Conservation (phyloP, 1,284 basidiomycete species). For the Cryptococcus sp. region DNA sequence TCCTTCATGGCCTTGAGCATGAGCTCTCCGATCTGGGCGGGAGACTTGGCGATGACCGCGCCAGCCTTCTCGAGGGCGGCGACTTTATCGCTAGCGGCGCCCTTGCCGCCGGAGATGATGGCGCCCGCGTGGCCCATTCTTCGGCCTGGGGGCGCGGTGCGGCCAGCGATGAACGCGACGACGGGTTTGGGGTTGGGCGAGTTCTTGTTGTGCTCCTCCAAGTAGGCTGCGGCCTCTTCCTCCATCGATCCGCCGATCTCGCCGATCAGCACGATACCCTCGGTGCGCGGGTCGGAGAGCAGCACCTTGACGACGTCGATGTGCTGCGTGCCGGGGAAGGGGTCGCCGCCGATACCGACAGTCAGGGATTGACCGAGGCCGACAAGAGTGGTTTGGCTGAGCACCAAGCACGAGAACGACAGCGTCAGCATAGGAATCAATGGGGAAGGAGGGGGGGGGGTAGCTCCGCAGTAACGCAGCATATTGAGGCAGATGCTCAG, state of each 20-base stretch:
- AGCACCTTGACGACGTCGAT: conserved; percentile 96
- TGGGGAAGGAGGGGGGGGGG: not conserved
- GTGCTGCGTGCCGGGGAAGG: conserved; percentile 85
- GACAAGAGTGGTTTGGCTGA: conserved; percentile 83
- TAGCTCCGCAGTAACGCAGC: not conserved
- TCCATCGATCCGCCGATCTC: conserved; percentile 99
- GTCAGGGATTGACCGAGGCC: conserved; percentile 96
- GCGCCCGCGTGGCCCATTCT: conserved; percentile 99
- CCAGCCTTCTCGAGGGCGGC: conserved; percentile 91
- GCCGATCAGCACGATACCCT: conserved; percentile 97
- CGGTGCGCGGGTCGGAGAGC: conserved; percentile 87
- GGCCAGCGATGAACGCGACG: conserved; percentile 96
- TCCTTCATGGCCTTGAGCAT: conserved; percentile 89
- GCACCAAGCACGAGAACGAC: conserved; percentile 44
- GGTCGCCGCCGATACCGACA: conserved; percentile 98
- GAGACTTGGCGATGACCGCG: conserved; percentile 90
- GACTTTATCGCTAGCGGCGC: conserved; percentile 94
- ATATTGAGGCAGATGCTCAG: not conserved
- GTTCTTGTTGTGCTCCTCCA: conserved; percentile 90
- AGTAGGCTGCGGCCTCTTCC: conserved; percentile 96
- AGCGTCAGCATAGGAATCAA: not conserved
- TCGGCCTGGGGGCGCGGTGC: conserved; percentile 94
- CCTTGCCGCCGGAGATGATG: conserved; percentile 97
- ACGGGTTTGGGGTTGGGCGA: conserved; percentile 88
- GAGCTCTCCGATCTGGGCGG: conserved; percentile 86